Percentiles rank a stretch among this genome's conserved stretches.
These are phyloP conservation scores for Salisapilia sapeloensis DNA, from an alignment of 352 stramenopile species.

Conservation along the genomic window DNA sequence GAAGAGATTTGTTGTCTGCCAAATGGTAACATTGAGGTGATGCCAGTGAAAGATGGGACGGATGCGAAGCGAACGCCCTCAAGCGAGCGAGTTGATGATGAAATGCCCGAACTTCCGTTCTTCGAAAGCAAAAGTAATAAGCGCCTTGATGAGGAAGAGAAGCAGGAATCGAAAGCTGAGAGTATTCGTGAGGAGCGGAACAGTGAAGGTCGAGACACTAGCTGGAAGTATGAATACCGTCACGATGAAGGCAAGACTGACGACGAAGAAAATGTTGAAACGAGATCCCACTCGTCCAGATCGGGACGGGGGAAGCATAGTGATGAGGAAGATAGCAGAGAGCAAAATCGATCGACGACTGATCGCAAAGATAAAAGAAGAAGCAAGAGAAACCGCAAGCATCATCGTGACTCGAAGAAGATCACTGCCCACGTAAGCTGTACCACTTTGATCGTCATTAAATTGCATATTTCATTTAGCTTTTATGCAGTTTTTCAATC, in stretches of 20 bases:
- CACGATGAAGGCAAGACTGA: constrained; percentile 9
- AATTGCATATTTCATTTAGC: neutral
- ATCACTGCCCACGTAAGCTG: constrained; percentile 26
- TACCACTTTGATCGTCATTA: neutral
- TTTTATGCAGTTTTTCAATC: constrained; percentile 49
- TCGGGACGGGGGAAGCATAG: constrained; percentile 1
- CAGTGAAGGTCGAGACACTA: constrained; percentile 7
- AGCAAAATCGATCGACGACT: constrained; percentile 11
- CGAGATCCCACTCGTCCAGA: constrained; percentile 2
- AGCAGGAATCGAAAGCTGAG: constrained; percentile 26
- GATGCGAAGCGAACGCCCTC: neutral
- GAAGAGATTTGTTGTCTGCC: constrained; percentile 70
- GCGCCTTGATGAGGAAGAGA: constrained; percentile 4
- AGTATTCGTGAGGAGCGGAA: constrained; percentile 35
- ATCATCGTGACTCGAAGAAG: constrained; percentile 51
- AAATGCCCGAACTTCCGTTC: too few relatives aligned
- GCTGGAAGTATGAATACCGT: constrained; percentile 1
- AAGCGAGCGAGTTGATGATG: neutral
- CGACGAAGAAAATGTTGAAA: constrained; percentile 14
- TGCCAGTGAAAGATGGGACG: constrained; percentile 3
- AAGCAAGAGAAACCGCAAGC: constrained; percentile 30
- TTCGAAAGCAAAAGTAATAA: neutral
- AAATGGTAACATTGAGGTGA: constrained; percentile 22
- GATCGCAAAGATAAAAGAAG: constrained; percentile 33
- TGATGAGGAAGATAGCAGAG: constrained; percentile 1